Conservation (phyloP, 1,284 basidiomycete species). For the Boletus sp. region DNA sequence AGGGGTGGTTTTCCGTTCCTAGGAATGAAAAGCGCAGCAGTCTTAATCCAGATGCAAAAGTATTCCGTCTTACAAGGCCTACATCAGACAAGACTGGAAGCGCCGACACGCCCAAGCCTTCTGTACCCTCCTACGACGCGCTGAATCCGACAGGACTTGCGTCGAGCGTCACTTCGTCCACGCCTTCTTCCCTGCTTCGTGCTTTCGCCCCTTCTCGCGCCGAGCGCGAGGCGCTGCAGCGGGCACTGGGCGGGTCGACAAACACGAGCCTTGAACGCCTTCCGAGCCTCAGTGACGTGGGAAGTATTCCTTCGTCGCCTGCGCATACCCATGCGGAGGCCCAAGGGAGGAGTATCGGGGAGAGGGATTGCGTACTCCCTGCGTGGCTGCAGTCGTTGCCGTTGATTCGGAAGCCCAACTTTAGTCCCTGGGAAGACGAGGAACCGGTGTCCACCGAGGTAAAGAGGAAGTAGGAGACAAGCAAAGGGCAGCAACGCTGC, state of each 20-base stretch:
- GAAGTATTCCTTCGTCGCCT: slow-evolving; percentile 62
- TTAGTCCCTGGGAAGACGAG: slow-evolving; percentile 67
- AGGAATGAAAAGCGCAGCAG: slow-evolving; percentile 52
- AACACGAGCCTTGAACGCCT: slow-evolving; percentile 71
- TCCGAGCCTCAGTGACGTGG: slow-evolving; percentile 67
- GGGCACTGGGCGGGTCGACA: slow-evolving; percentile 61
- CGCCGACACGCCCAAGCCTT: slow-evolving; percentile 15
- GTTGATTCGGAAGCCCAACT: slow-evolving; percentile 51
- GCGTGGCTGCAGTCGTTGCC: slow-evolving; percentile 55
- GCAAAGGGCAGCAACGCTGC: neutral
- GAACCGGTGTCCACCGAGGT: slow-evolving; percentile 33
- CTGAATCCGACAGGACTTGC: slow-evolving; percentile 54
- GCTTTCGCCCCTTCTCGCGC: slow-evolving; percentile 80
- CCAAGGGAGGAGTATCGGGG: slow-evolving; percentile 22
- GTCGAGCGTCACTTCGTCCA: slow-evolving; percentile 36
- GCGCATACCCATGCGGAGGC: slow-evolving; percentile 41
- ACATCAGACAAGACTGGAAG: slow-evolving; percentile 21
- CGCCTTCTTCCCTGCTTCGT: slow-evolving; percentile 54
- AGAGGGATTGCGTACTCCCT: slow-evolving; percentile 38
- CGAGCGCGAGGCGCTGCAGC: slow-evolving; percentile 73
- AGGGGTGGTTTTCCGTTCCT: slow-evolving; percentile 50
- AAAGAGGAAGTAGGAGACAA: slow-evolving; percentile 23
- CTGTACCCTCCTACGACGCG: slow-evolving; percentile 41
- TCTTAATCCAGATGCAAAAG: slow-evolving; percentile 82
- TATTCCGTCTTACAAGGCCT: slow-evolving; percentile 55